Base-by-base conservation (phyloP, 495 filamentous ascomycete genomes). In the Lepidopterella palustris region DNA sequence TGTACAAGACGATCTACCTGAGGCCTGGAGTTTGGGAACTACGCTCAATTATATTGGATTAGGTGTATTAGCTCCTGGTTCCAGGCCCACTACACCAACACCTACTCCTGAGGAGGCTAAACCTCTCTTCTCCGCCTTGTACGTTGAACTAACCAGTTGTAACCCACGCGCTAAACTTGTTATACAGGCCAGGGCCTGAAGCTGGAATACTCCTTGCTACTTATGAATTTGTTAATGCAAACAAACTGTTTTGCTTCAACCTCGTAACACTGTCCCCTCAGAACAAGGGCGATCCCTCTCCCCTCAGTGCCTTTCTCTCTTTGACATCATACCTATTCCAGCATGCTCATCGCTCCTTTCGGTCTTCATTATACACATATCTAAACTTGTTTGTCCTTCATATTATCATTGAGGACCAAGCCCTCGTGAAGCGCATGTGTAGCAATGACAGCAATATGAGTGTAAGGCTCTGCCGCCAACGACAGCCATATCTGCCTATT, bases 221-320 rank as follows among this genome's bases (percentile, higher is more conserved):
- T 0, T 97, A 97, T 71, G 95, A 97, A 68, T 97, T 97, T 72
- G 85, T 83, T 24, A 87, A 92, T 73, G 85, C 92, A 11, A 98
- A 97, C 78, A 97, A 96, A 73, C 80, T 97, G 21, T 97, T 97
- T 72, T 92, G 89, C 73, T 86, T 86, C 66, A 92, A 87, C 64
- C 72, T 98, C 32, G 82, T 96, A 52, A 82, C 84, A 10, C 70
- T 83, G 23, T 65, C 75, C 5, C 66, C 82, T 0, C 80, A 84
- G 29, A 78, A 81, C 29, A 87, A 88, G 67, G 81, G 79, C 35
- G 77, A 85, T 48, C 84, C 95, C 66, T 78, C 86, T 1, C 88
- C 93, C 0, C 86, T 98, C 58, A 82, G 85, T 18, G 80, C 81
- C 62, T 95, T 93, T 71, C 77, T 97, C 40, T 97, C 95, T 0